phyloP scores from a whole-genome alignment of 306 rosid genomes.

The Alnus glutinosa region DNA sequence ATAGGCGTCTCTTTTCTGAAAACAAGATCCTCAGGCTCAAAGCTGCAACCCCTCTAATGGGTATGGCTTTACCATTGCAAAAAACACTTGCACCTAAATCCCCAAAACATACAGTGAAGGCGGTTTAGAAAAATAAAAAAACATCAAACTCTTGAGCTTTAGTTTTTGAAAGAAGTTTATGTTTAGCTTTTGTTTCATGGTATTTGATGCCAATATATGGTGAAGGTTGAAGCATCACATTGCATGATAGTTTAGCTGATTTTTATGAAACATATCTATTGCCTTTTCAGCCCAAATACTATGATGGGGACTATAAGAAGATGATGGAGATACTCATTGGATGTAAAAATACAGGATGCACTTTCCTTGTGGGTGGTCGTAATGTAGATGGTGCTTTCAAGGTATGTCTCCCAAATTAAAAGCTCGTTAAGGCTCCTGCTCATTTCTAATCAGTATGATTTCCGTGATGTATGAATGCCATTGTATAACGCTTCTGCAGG shows the following conservation, averaged over 20 bases:
- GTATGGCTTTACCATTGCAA: too few species aligned
- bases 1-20: too few species aligned
- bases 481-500: constrained; percentile 40
- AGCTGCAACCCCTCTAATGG: too few species aligned
- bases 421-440: neutral
- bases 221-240: too few species aligned
- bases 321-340: constrained; percentile 68
- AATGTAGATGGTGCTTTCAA: constrained; percentile 76
- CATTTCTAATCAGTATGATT: neutral
- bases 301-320: constrained; percentile 72
- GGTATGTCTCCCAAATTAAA: constrained; percentile 40
- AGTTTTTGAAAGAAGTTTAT: too few species aligned
- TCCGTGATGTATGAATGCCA: constrained; percentile 11
- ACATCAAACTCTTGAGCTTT: too few species aligned
- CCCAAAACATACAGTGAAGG: too few species aligned
- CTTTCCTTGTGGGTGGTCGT: constrained; percentile 85
- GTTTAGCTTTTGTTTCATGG: too few species aligned
- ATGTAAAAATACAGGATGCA: constrained; percentile 73
- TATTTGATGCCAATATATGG: too few species aligned
- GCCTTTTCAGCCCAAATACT: constrained; percentile 76
- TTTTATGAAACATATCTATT: constrained; percentile 10
- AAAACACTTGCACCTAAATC: too few species aligned
- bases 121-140: too few species aligned
- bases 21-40: too few species aligned
- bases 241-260: neutral